Evolutionary conservation across 108 stramenopile genomes (phyloP).

Genomic region (Pseudonitzschia delicatissima): DNA sequence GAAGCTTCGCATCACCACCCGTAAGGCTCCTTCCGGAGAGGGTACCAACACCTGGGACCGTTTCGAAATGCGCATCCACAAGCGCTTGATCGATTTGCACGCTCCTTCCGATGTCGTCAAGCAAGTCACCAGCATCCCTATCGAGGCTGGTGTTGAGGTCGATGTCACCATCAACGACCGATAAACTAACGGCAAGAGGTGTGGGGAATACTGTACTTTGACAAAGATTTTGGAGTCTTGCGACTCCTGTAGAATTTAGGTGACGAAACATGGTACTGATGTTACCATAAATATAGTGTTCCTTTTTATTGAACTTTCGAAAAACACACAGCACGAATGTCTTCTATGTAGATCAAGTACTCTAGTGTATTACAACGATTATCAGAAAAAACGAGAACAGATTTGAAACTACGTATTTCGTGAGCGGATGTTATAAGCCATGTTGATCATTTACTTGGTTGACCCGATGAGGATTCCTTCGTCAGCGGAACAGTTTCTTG

Average conservation of each 20-base stretch:
- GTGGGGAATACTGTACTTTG: neutral
- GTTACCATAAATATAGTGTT: too few species aligned
- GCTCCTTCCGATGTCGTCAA: constrained; percentile 96
- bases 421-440: too few species aligned
- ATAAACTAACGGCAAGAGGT: constrained; percentile 29
- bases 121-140: constrained; percentile 97
- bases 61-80: constrained; percentile 99
- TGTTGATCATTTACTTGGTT: too few species aligned
- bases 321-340: too few species aligned
- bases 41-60: constrained; percentile 99
- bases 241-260: neutral
- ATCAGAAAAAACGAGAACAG: too few species aligned
- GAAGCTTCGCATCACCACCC: constrained; percentile 94
- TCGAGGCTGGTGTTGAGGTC: constrained; percentile 99
- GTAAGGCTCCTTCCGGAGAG: constrained; percentile 99
- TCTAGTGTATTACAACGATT: too few species aligned
- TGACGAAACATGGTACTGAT: too few species aligned
- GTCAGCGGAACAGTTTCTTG: too few species aligned
- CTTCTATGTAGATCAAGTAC: too few species aligned
- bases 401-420: too few species aligned
- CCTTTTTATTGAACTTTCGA: too few species aligned
- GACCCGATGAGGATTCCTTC: too few species aligned
- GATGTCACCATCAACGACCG: constrained; percentile 95
- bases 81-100: constrained; percentile 98
- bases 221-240: neutral